Conservation (phyloP, 495 filamentous ascomycete genomes). For the Penicillium cataractarum region DNA sequence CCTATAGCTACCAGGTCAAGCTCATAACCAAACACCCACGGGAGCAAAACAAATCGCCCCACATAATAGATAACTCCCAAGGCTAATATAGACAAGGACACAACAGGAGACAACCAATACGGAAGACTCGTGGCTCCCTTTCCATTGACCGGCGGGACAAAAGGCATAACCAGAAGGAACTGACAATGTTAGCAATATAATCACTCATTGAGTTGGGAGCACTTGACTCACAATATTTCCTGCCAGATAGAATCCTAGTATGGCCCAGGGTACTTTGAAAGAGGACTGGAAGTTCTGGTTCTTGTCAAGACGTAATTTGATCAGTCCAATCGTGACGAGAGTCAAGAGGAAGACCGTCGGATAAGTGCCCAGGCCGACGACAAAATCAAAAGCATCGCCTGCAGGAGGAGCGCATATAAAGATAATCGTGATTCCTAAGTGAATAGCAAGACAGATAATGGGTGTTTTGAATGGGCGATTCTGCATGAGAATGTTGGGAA, state of each 20-base stretch:
- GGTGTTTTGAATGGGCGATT: slow-evolving; percentile 68
- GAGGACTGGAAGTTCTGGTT: slow-evolving; percentile 12
- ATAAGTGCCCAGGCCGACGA: slow-evolving; percentile 67
- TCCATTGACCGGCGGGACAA: slow-evolving; percentile 38
- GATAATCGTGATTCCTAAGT: slow-evolving; percentile 63
- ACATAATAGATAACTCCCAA: slow-evolving; percentile 39
- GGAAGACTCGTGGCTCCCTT: slow-evolving; percentile 42
- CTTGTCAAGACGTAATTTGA: slow-evolving; percentile 27
- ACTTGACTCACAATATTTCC: slow-evolving; percentile 25
- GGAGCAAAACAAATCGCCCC: slow-evolving; percentile 34
- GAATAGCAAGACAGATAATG: slow-evolving; percentile 59
- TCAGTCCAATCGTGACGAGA: slow-evolving; percentile 26
- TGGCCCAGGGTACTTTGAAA: slow-evolving; percentile 29
- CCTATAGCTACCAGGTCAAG: slow-evolving; percentile 18
- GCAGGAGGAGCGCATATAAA: slow-evolving; percentile 64
- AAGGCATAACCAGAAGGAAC: slow-evolving; percentile 44
- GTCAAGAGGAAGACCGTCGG: slow-evolving; percentile 26
- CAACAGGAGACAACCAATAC: slow-evolving; percentile 44
- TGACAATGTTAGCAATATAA: slow-evolving; percentile 2
- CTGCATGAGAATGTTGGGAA: slow-evolving; percentile 60
- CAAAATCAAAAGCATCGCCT: slow-evolving; percentile 66
- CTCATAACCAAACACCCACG: slow-evolving; percentile 30
- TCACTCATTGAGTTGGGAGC: neutral
- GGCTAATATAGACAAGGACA: slow-evolving; percentile 38
- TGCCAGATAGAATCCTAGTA: slow-evolving; percentile 30